Conservation (phyloP, 2,329 filamentous ascomycete genomes). For the Sporothrix inflata region DNA sequence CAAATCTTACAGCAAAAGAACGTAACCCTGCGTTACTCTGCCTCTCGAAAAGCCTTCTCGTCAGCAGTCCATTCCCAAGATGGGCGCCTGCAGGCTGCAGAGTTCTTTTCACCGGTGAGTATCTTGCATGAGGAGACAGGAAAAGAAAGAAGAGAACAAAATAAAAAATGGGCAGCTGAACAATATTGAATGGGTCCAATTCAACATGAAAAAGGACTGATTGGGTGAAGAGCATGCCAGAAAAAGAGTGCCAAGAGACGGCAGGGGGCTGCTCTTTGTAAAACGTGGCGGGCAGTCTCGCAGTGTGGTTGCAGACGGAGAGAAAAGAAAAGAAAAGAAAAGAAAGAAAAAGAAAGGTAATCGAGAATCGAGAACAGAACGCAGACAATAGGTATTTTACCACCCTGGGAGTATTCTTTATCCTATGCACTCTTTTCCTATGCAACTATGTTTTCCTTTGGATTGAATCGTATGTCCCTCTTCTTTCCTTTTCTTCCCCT, state of each 20-base stretch:
- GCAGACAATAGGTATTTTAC: background rate
- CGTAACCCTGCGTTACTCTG: background rate
- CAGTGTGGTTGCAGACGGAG: background rate
- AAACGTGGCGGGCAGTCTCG: background rate
- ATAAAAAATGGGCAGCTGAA: background rate
- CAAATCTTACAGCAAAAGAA: slow-evolving; percentile 3
- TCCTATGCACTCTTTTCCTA: too few species aligned
- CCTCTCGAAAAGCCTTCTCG: background rate
- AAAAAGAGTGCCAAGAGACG: background rate
- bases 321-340: background rate
- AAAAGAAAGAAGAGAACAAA: background rate
- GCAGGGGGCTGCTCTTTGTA: background rate
- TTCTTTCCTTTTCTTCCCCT: background rate
- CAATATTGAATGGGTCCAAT: background rate
- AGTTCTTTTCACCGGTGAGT: background rate
- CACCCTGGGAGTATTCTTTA: background rate
- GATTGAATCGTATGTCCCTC: too few species aligned
- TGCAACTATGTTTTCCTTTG: too few species aligned
- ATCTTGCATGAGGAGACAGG: background rate
- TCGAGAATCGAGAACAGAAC: background rate
- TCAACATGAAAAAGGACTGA: background rate
- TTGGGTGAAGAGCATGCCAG: background rate
- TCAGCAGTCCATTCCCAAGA: background rate
- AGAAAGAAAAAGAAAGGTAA: background rate
- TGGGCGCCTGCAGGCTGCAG: background rate